These are phyloP conservation scores for Fusarium albosuccineum DNA, from an alignment of 2,329 filamentous ascomycete species.

Conservation along the genomic window DNA sequence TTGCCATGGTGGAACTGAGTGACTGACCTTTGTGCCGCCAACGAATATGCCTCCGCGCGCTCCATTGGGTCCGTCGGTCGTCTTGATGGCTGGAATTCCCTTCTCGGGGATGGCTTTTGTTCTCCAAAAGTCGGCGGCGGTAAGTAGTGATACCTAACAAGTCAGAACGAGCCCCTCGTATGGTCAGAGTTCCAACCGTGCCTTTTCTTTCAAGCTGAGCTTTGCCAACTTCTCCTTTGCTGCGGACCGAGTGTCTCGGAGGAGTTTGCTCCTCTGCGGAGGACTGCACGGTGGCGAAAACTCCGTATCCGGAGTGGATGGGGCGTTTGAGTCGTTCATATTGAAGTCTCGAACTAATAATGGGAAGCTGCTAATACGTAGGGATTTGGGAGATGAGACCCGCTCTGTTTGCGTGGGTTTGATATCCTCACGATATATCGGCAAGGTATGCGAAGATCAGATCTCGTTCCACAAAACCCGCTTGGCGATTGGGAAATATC, in stretches of 20 bases:
- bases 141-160: conserved; percentile 68
- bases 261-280: conserved; percentile 50
- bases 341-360: not conserved
- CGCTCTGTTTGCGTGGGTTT: too few relatives aligned
- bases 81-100: conserved; percentile 74
- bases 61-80: conserved; percentile 78
- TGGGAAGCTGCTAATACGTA: not conserved
- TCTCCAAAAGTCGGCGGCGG: conserved; percentile 77
- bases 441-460: too few relatives aligned
- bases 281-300: conserved; percentile 62
- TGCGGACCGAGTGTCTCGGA: conserved; percentile 56
- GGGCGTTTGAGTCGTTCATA: conserved; percentile 43
- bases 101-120: conserved; percentile 73
- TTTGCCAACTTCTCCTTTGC: conserved; percentile 64
- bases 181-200: conserved; percentile 37
- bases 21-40: conserved; percentile 70
- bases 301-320: conserved; percentile 64
- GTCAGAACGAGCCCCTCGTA: not conserved
- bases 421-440: too few relatives aligned
- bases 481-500: too few relatives aligned
- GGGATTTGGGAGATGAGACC: not conserved
- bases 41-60: conserved; percentile 77
- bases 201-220: conserved; percentile 71
- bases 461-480: too few relatives aligned
- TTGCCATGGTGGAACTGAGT: rapidly evolving